A percentile compares a stretch with the other conserved stretches of the same genome.
These are phyloP conservation scores for Austroboletus eburneus DNA, from an alignment of 768 basidiomycete species.

Conservation along the genomic window DNA sequence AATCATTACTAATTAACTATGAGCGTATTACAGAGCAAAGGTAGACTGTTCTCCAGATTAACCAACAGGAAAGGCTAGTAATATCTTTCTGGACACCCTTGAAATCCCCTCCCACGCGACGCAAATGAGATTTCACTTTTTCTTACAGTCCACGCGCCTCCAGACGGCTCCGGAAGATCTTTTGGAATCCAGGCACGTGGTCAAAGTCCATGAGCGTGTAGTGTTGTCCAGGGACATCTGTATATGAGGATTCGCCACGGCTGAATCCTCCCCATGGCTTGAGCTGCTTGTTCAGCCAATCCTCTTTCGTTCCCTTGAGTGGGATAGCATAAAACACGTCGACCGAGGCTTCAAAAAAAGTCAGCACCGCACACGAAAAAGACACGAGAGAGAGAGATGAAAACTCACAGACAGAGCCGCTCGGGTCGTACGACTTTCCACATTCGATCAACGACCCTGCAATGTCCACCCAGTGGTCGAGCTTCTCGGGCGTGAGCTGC, in stretches of 20 bases:
- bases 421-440: conserved; percentile 26
- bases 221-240: not conserved
- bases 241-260: not conserved
- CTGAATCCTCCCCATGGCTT: not conserved
- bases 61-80: no score
- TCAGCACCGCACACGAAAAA: no score
- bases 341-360: not conserved
- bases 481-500: not conserved
- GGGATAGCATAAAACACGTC: not conserved
- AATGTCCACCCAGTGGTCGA: conserved; percentile 5
- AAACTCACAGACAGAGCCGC: conserved; percentile 25
- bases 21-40: no score
- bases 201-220: not conserved
- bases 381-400: no score
- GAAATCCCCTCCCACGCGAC: no score
- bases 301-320: not conserved
- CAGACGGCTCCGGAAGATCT: not conserved
- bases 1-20: no score
- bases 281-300: not conserved
- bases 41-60: no score
- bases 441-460: conserved; percentile 31
- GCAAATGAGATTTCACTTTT: no score
- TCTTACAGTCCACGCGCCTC: not conserved
- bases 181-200: not conserved
- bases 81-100: no score